A percentile compares a stretch with the other conserved stretches of the same genome.
Evolutionary conservation across 352 stramenopile genomes (phyloP).

Genomic region (Phytophthora pisi): DNA sequence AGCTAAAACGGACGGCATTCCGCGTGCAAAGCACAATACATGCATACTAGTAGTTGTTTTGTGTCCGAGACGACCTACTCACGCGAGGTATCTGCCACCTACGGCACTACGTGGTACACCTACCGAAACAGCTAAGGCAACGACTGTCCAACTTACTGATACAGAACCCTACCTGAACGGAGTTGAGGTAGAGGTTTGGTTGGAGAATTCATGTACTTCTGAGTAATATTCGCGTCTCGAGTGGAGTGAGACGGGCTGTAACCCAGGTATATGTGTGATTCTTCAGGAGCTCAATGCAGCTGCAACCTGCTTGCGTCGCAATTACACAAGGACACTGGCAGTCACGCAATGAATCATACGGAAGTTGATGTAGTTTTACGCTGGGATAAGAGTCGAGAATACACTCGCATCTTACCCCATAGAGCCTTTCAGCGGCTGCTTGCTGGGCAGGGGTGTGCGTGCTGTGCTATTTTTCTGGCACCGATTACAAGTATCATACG

Average conservation of each 20-base stretch:
- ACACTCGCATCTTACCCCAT: neutral
- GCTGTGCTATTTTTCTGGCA: neutral
- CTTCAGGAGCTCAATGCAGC: neutral
- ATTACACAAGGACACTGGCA: neutral
- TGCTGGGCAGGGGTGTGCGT: neutral
- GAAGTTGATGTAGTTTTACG: neutral
- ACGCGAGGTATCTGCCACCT: no score
- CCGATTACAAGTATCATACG: neutral
- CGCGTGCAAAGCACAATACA: no score
- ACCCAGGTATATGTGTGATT: no score
- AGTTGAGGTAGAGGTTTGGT: no score
- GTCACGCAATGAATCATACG: neutral
- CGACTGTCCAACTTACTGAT: no score
- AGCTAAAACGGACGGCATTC: no score
- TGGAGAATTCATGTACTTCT: neutral
- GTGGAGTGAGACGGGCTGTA: no score
- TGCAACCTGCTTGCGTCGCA: neutral
- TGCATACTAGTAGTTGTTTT: no score
- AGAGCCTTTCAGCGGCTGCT: neutral
- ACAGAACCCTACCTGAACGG: no score
- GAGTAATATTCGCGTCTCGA: neutral
- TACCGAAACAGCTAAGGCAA: no score
- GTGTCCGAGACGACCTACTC: no score
- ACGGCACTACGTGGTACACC: no score
- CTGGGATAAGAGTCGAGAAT: neutral